Percentiles rank a stretch among this genome's conserved stretches.
Evolutionary conservation across 169 alveolate genomes (phyloP).

Genomic region (Perkinsus chesapeaki): DNA sequence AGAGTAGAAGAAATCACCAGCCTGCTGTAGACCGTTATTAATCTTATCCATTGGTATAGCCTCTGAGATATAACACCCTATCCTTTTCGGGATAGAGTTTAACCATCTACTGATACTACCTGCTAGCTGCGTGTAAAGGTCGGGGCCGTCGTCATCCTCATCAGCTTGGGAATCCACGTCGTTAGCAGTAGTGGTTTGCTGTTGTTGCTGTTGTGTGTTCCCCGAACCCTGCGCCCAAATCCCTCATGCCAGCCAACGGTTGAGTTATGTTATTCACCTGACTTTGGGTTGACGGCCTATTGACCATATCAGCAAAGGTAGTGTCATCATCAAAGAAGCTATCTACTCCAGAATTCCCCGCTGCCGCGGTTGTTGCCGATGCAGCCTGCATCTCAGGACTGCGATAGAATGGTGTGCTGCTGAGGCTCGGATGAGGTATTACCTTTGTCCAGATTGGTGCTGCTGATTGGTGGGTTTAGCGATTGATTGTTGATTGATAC

Average conservation of each 20-base stretch:
- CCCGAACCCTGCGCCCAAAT: not conserved
- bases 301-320: not conserved
- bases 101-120: not conserved
- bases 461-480: not conserved
- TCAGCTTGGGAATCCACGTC: not conserved
- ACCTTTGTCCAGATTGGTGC: not conserved
- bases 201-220: not conserved
- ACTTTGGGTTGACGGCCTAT: not conserved
- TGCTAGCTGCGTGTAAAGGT: not conserved
- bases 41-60: not conserved
- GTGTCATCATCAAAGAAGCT: not conserved
- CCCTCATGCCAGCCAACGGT: not conserved
- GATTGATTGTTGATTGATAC: not conserved
- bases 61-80: no score
- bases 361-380: no score
- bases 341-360: no score
- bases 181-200: not conserved
- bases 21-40: not conserved
- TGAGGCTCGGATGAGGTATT: not conserved
- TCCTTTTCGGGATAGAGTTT: no score
- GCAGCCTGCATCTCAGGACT: no score
- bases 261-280: not conserved
- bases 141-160: not conserved
- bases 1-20: not conserved
- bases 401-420: no score